A percentile compares a stretch with the other conserved stretches of the same genome.
Conservation (phyloP, 169 alveolate genomes). For the Perkinsus chesapeaki region DNA sequence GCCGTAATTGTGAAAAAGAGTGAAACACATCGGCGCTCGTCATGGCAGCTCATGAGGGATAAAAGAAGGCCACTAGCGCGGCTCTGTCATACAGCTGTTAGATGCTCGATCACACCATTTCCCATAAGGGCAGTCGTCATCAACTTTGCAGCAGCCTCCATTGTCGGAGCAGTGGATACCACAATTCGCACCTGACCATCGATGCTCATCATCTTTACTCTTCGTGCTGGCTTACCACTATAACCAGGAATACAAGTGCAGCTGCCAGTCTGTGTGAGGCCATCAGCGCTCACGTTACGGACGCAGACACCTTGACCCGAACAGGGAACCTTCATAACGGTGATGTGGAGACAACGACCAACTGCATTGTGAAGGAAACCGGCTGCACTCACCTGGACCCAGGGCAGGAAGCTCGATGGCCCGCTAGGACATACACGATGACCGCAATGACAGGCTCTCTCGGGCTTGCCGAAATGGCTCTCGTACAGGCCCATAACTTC, state of each 20-base stretch:
- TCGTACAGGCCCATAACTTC: conserved; percentile 10
- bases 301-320: conserved; percentile 14
- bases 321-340: conserved; percentile 15
- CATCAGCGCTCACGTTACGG: not conserved
- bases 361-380: no score
- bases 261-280: conserved; percentile 3
- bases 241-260: conserved; percentile 11
- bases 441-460: conserved; percentile 14
- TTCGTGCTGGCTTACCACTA: not conserved
- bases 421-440: not conserved
- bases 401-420: not conserved
- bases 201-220: not conserved
- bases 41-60: not conserved
- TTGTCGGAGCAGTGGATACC: conserved; percentile 2
- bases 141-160: conserved; percentile 13
- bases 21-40: not conserved
- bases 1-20: not conserved
- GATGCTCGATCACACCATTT: not conserved
- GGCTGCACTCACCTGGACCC: not conserved
- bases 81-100: not conserved
- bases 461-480: not conserved
- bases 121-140: conserved; percentile 14
- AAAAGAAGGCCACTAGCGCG: not conserved
- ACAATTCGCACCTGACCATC: not conserved
- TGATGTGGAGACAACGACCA: no score